Base-by-base conservation (phyloP, 768 basidiomycete species). In the Gloeostereum incarnatum region DNA sequence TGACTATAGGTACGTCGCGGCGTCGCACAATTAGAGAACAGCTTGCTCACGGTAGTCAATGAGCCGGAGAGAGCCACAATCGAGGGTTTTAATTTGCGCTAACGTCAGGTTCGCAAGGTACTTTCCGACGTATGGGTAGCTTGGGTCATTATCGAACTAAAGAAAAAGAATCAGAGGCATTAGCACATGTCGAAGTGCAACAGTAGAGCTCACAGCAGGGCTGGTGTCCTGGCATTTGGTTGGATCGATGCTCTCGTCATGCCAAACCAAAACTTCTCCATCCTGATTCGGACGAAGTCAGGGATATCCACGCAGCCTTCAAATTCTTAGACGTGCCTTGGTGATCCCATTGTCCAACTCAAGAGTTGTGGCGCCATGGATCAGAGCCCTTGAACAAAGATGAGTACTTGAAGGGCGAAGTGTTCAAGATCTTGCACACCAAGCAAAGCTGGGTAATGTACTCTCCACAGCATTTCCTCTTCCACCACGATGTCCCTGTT, bases 291-390 rank as follows among this genome's bases (percentile, higher is more conserved):
- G 46, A 46, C 39, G 33, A 50, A 43, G 20, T 38, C 23, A 35
- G 27, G 5, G 22, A 23, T 27, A 31, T 9, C 16, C 13, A 26
- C 5, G n/a, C 19, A 25, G 11, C 1, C 5, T 9, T 16, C 35
- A 21, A 18, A 18, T 24, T 16, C 6, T 20, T 25, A 10, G 19
- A 48, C 55, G 47, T 38, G 76, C 82, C 64, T 71, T 74, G 6
- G 84, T 84, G 41, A 87, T 68, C 2, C 81, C 82, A 52, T 85
- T 82, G 53, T 88, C 86, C 44, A 88, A 56, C 57, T 88, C 85
- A 9, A 90, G 65, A 1, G 82, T 84, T 1, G 79, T 81, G 18
- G 78, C 77, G 18, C 83, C 86, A 46, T 81, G 73, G 35, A 88
- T 70, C 41, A 88, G 64, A 16, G 73, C 85, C 78, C 83, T 84